Base-by-base conservation (phyloP, 495 filamentous ascomycete species). In the Podospora appendiculata region DNA sequence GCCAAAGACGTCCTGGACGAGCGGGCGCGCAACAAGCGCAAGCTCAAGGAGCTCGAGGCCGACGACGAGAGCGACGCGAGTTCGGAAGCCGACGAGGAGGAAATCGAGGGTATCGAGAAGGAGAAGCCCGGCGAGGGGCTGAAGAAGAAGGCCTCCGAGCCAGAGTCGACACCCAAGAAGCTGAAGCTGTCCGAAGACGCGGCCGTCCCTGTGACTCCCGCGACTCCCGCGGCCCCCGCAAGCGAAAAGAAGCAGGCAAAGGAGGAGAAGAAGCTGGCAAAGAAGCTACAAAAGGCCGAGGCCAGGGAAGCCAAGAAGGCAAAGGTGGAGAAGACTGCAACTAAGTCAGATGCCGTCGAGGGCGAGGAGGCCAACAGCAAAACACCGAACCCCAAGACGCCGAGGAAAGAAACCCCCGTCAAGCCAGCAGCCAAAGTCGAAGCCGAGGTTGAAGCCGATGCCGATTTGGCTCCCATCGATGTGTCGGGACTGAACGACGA, bases 1-100 rank as follows among this genome's bases (percentile, higher is more conserved):
- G 87, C 85, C 45, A 90, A 92, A 66, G 90, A 95, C 59, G 79
- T 94, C 38, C 81, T 90, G 78, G 87, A 91, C 45, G 86, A 90
- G 67, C 82, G 83, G 45, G 86, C 84, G n/a, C 74, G 80, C 54
- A 76, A 70, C 52, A 91, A 91, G 70, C 79, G 87, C 44, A 78
- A 78, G 58, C 58, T 66, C 6, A 55, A 52, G 34, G 66, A 70
- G 25, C 48, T 67, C 45, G 61, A 69, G 50, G 58, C 52, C 6
- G 58, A 60, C 8, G 57, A 59, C 8, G 54, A 57, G 13, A 56
- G 56, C 41, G 65, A 63, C 6, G 64, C 62, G 34, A 54, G 61
- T 35, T 64, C 61, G 45, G 63, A 67, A 32, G 64, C 69, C 8
- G 64, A 65, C 38, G 68, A 67, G 18, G 66, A 65, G 12, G 66